Conservation (phyloP, 805 yeast species). For the Saitoella complicata region DNA sequence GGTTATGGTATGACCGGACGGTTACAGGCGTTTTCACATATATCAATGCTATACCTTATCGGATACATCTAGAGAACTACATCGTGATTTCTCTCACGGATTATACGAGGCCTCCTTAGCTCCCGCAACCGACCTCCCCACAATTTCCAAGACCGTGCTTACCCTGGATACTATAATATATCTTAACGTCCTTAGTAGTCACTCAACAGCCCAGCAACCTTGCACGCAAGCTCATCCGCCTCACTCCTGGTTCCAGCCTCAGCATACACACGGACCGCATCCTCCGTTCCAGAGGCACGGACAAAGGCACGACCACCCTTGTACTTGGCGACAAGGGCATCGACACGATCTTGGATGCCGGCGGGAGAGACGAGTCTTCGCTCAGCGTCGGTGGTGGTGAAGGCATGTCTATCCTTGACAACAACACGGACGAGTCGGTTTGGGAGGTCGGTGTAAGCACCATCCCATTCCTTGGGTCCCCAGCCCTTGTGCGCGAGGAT, state of each 20-base stretch:
- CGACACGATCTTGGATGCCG: constrained; percentile 63
- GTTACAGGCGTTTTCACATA: too few relatives aligned
- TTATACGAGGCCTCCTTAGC: too few relatives aligned
- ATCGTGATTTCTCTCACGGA: too few relatives aligned
- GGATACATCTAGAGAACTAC: too few relatives aligned
- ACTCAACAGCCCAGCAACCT: constrained; percentile 15
- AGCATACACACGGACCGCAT: constrained; percentile 89
- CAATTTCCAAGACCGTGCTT: too few relatives aligned
- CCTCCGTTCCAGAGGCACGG: constrained; percentile 95
- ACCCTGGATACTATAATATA: too few relatives aligned
- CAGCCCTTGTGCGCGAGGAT: constrained; percentile 41
- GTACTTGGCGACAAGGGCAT: constrained; percentile 40
- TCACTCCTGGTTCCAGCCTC: constrained; percentile 49
- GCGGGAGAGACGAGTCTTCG: constrained; percentile 58
- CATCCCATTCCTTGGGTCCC: constrained; percentile 58
- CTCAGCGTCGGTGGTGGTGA: constrained; percentile 83
- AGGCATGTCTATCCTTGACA: constrained; percentile 65
- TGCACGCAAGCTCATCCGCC: constrained; percentile 29
- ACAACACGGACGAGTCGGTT: constrained; percentile 65
- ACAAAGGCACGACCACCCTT: constrained; percentile 74
- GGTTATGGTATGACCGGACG: too few relatives aligned
- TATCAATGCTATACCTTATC: too few relatives aligned
- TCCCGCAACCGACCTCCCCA: too few relatives aligned
- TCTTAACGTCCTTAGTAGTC: too few relatives aligned
- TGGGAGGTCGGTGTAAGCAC: constrained; percentile 69